Evolutionary conservation across 2,329 filamentous ascomycete species (phyloP).

Genomic region (Alternaria novae-zelandiae): DNA sequence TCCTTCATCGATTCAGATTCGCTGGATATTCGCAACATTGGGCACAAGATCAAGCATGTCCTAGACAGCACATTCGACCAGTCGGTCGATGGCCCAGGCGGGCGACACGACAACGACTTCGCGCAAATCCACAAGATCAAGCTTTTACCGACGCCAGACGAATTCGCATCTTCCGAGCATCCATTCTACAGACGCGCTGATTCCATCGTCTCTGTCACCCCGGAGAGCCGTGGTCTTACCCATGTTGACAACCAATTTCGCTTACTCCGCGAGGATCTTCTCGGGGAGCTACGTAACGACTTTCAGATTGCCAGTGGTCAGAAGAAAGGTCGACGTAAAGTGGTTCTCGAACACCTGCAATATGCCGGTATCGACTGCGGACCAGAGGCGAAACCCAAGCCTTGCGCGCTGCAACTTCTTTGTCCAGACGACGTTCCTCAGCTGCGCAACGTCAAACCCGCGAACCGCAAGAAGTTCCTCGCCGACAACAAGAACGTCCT

Average conservation of each 20-base stretch:
- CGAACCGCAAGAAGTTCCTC: conserved; percentile 55
- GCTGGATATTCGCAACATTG: conserved; percentile 63
- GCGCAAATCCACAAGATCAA: conserved; percentile 65
- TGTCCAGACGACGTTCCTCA: conserved; percentile 54
- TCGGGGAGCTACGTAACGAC: conserved; percentile 69
- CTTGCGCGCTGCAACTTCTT: conserved; percentile 50
- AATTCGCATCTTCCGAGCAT: conserved; percentile 61
- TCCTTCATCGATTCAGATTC: conserved; percentile 44
- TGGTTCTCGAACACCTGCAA: conserved; percentile 51
- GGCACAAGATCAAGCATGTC: conserved; percentile 57
- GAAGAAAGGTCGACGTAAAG: conserved; percentile 55
- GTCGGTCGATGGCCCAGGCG: conserved; percentile 58
- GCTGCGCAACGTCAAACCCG: conserved; percentile 39
- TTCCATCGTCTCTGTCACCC: conserved; percentile 54
- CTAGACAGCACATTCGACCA: conserved; percentile 59
- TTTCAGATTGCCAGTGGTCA: conserved; percentile 58
- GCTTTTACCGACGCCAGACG: conserved; percentile 71
- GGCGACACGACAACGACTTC: conserved; percentile 77
- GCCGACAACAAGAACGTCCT: conserved; percentile 56
- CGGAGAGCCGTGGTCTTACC: conserved; percentile 49
- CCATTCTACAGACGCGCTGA: conserved; percentile 62
- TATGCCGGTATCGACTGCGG: conserved; percentile 50
- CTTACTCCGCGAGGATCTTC: conserved; percentile 73
- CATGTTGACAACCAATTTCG: conserved; percentile 77
- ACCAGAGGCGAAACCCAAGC: conserved; percentile 35